These are phyloP conservation scores for Ophiostoma pallidulum DNA, from an alignment of 2,329 filamentous ascomycete species.

Conservation along the genomic window DNA sequence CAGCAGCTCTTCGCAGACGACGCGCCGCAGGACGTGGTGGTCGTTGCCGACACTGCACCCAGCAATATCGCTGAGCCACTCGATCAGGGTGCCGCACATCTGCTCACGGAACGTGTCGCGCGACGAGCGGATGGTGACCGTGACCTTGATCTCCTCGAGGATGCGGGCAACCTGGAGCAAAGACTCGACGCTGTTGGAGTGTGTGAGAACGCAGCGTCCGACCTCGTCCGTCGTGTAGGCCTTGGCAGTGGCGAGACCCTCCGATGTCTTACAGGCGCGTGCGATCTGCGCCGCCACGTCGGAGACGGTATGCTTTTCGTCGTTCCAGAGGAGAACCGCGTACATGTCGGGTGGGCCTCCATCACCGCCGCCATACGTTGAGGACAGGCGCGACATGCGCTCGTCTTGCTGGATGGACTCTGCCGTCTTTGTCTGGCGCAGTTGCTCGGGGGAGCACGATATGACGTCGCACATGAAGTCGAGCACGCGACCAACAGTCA, in stretches of 20 bases:
- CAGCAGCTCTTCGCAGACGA: slow-evolving; percentile 86
- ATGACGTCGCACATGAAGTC: slow-evolving; percentile 98
- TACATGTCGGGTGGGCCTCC: slow-evolving; percentile 63
- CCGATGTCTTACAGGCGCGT: slow-evolving; percentile 69
- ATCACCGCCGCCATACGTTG: slow-evolving; percentile 64
- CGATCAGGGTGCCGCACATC: slow-evolving; percentile 96
- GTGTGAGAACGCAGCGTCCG: slow-evolving; percentile 76
- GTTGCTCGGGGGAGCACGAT: slow-evolving; percentile 92
- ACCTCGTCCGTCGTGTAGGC: slow-evolving; percentile 85
- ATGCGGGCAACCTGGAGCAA: slow-evolving; percentile 72
- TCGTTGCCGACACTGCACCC: slow-evolving; percentile 80
- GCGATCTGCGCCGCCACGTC: slow-evolving; percentile 88
- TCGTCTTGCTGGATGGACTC: slow-evolving; percentile 78
- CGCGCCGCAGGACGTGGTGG: slow-evolving; percentile 64
- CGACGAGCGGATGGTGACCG: slow-evolving; percentile 85
- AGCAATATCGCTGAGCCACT: slow-evolving; percentile 90
- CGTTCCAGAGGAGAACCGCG: slow-evolving; percentile 87
- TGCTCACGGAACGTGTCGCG: slow-evolving; percentile 94
- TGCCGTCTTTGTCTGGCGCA: slow-evolving; percentile 74
- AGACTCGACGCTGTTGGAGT: slow-evolving; percentile 59
- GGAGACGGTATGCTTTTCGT: slow-evolving; percentile 92
- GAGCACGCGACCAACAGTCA: slow-evolving; percentile 75
- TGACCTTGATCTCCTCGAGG: slow-evolving; percentile 92
- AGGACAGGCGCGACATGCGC: slow-evolving; percentile 62
- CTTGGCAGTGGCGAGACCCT: slow-evolving; percentile 61